phyloP scores from a whole-genome alignment of 352 stramenopile species.

The Thalassiosira hispida region DNA sequence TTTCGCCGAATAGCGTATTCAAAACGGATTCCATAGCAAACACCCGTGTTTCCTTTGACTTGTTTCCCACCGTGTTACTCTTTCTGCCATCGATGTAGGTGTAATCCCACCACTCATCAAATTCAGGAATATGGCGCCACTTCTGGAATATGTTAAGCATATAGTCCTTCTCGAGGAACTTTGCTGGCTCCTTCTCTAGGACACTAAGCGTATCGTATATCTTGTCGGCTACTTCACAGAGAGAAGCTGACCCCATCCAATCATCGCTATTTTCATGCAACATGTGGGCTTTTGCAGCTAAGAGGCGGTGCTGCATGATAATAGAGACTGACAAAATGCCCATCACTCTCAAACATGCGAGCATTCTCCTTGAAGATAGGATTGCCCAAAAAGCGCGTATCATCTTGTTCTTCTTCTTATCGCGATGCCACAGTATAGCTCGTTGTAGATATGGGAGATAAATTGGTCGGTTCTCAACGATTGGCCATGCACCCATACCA shows the following conservation, averaged over 20 bases:
- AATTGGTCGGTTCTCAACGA: slow-evolving; percentile 7
- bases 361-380: slow-evolving; percentile 5
- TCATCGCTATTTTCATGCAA: not conserved
- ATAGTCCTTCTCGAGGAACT: not conserved
- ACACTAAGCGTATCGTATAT: not conserved
- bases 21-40: not conserved
- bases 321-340: slow-evolving; percentile 6
- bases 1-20: not conserved
- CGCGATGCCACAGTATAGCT: not conserved
- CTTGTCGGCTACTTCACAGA: not conserved
- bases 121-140: not conserved
- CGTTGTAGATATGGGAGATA: slow-evolving; percentile 1
- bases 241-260: not conserved
- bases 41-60: not conserved
- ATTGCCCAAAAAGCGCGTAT: not conserved
- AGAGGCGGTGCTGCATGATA: not conserved
- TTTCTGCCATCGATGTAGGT: not conserved
- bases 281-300: not conserved
- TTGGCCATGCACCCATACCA: not conserved
- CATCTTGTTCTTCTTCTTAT: not conserved
- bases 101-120: slow-evolving; percentile 2
- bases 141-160: not conserved
- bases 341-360: not conserved
- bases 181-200: not conserved
- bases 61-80: not conserved